These are phyloP conservation scores for Microsporum canis DNA, from an alignment of 2,329 filamentous ascomycete species.

Conservation along the genomic window DNA sequence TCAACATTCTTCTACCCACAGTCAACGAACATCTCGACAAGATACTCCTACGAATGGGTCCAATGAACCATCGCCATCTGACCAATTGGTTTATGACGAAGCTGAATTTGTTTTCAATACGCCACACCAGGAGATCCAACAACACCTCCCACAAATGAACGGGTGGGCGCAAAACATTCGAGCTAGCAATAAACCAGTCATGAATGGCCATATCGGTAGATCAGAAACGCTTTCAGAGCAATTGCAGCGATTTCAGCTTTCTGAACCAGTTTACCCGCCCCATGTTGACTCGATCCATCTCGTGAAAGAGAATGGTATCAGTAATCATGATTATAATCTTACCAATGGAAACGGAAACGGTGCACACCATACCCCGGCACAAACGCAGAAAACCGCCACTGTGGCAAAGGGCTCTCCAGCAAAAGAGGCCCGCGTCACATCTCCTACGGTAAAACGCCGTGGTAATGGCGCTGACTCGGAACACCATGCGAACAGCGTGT, in stretches of 20 bases:
- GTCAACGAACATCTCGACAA: slow-evolving; percentile 2
- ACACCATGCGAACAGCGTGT: slow-evolving; percentile 22
- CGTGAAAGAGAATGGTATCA: slow-evolving; percentile 5
- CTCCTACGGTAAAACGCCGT: slow-evolving; percentile 23
- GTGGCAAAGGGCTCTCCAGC: slow-evolving; percentile 12
- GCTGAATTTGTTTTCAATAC: slow-evolving; percentile 16
- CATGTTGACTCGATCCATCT: slow-evolving; percentile 7
- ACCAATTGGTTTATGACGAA: slow-evolving; percentile 27
- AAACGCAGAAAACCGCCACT: neutral
- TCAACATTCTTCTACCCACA: neutral
- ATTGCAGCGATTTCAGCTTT: slow-evolving; percentile 29
- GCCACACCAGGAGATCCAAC: neutral
- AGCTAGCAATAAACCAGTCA: slow-evolving; percentile 10
- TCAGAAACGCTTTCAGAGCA: slow-evolving; percentile 28
- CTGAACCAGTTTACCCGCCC: slow-evolving; percentile 23
- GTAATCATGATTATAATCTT: slow-evolving; percentile 23
- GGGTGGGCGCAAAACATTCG: slow-evolving; percentile 11
- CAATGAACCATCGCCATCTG: slow-evolving; percentile 25
- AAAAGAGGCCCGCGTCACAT: slow-evolving; percentile 23
- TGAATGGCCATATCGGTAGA: slow-evolving; percentile 23
- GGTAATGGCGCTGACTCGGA: slow-evolving; percentile 26
- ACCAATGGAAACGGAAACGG: slow-evolving; percentile 21
- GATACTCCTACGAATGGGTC: slow-evolving; percentile 25
- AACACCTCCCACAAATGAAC: slow-evolving; percentile 12
- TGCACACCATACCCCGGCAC: slow-evolving; percentile 5